A percentile compares a stretch with the other conserved stretches of the same genome.
Conservation (phyloP, 2,329 filamentous ascomycete genomes). For the Botrytis medusae region DNA sequence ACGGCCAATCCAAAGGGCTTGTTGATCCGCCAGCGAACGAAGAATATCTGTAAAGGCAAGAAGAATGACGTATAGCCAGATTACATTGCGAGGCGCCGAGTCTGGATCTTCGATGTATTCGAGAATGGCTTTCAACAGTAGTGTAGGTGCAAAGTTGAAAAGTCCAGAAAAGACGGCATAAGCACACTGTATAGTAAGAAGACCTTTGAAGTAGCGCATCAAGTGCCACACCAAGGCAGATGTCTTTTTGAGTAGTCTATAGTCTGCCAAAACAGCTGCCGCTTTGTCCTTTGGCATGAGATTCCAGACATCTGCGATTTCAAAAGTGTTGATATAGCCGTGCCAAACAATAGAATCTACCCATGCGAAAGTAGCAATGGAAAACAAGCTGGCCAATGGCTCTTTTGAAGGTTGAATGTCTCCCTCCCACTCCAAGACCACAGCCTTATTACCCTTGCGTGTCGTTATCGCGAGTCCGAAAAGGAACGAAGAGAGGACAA, state of each 20-base stretch:
- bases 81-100: slow-evolving; percentile 74
- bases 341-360: slow-evolving; percentile 85
- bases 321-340: slow-evolving; percentile 81
- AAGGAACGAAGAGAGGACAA: slow-evolving; percentile 71
- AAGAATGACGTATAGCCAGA: slow-evolving; percentile 93
- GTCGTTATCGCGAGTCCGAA: slow-evolving; percentile 76
- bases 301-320: slow-evolving; percentile 90
- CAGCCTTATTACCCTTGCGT: slow-evolving; percentile 87
- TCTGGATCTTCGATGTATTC: slow-evolving; percentile 88
- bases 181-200: slow-evolving; percentile 71
- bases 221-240: slow-evolving; percentile 76
- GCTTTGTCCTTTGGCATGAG: slow-evolving; percentile 86
- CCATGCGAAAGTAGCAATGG: slow-evolving; percentile 85
- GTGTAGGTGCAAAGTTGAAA: slow-evolving; percentile 87
- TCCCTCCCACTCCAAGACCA: slow-evolving; percentile 85
- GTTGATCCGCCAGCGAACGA: slow-evolving; percentile 71
- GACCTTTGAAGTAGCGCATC: slow-evolving; percentile 77
- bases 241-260: slow-evolving; percentile 82
- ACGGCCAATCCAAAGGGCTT: slow-evolving; percentile 88
- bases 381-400: slow-evolving; percentile 83
- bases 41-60: slow-evolving; percentile 80
- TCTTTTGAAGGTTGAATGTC: slow-evolving; percentile 84
- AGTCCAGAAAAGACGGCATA: slow-evolving; percentile 79
- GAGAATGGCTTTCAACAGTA: slow-evolving; percentile 86
- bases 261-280: slow-evolving; percentile 73